Percentiles rank a stretch among this genome's conserved stretches.
phyloP scores from a whole-genome alignment of 2,329 filamentous ascomycete species.

The Fusarium buxicola region DNA sequence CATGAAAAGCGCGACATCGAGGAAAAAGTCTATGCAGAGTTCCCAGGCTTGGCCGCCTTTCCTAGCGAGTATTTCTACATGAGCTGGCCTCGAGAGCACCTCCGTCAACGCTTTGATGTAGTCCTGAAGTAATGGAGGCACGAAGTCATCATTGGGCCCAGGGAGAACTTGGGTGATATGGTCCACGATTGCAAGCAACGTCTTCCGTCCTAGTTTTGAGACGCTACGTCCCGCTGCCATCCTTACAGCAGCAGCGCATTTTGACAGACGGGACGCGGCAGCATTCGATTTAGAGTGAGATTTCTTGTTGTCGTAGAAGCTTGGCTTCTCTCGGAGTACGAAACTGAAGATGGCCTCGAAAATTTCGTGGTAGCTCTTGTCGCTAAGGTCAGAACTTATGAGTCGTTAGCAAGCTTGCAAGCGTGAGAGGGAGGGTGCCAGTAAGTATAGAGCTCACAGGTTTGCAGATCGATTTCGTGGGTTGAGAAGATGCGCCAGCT shows the following conservation, averaged over 20 bases:
- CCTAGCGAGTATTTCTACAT: constrained; percentile 80
- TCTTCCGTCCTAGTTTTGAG: constrained; percentile 77
- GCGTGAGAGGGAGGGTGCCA: background rate
- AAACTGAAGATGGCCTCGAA: constrained; percentile 84
- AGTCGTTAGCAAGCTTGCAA: constrained; percentile 15
- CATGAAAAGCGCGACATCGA: constrained; percentile 67
- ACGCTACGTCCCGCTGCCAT: constrained; percentile 77
- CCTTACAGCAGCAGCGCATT: constrained; percentile 78
- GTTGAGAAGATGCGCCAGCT: constrained; percentile 55
- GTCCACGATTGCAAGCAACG: constrained; percentile 80
- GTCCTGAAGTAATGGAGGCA: constrained; percentile 77
- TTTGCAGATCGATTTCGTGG: constrained; percentile 51
- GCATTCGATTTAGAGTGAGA: constrained; percentile 58
- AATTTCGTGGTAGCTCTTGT: constrained; percentile 84
- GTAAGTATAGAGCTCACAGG: constrained; percentile 47
- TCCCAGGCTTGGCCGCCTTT: constrained; percentile 72
- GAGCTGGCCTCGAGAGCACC: constrained; percentile 78
- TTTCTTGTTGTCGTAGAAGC: constrained; percentile 67
- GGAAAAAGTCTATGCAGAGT: constrained; percentile 76
- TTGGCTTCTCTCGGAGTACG: constrained; percentile 73
- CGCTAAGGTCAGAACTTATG: constrained; percentile 64
- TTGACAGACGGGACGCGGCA: constrained; percentile 69
- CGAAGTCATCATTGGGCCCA: constrained; percentile 68
- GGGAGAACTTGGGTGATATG: constrained; percentile 84
- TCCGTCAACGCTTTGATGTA: constrained; percentile 81